Evolutionary conservation across 305 asterid species (phyloP).

Genomic region (Fraxinus xanthoxyloides): DNA sequence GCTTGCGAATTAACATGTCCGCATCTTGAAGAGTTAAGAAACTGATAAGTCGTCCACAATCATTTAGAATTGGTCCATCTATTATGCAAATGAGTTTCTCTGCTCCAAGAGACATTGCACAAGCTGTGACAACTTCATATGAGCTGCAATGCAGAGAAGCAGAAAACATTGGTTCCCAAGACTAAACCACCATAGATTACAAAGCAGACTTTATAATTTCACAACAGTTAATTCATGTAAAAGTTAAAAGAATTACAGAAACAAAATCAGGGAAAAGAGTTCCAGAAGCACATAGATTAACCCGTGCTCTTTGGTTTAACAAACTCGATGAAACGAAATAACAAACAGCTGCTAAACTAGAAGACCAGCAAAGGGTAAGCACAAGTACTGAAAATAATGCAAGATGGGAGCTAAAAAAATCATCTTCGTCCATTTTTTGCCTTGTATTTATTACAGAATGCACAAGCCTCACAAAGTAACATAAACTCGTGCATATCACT

Average conservation of each 20-base stretch:
- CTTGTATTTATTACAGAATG: constrained; percentile 3
- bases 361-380: not conserved
- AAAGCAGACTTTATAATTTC: not conserved
- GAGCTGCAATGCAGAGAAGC: constrained; percentile 59
- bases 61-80: constrained; percentile 91
- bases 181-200: not conserved
- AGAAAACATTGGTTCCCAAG: not conserved
- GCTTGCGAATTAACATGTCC: constrained; percentile 70
- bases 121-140: constrained; percentile 97
- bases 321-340: not conserved
- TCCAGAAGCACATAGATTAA: not conserved
- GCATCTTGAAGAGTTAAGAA: constrained; percentile 92
- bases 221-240: not conserved
- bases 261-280: not conserved
- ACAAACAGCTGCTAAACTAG: not conserved
- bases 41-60: constrained; percentile 64
- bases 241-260: constrained; percentile 4
- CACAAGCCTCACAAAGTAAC: constrained; percentile 8
- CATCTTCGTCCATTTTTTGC: not conserved
- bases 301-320: not conserved
- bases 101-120: constrained; percentile 91
- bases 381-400: constrained; percentile 4
- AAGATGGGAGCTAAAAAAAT: constrained; percentile 7
- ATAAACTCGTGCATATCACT: constrained; percentile 25
- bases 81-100: constrained; percentile 94